These are phyloP conservation scores for Rhynchosporium graminicola DNA, from an alignment of 2,329 filamentous ascomycete genomes.

Conservation along the genomic window DNA sequence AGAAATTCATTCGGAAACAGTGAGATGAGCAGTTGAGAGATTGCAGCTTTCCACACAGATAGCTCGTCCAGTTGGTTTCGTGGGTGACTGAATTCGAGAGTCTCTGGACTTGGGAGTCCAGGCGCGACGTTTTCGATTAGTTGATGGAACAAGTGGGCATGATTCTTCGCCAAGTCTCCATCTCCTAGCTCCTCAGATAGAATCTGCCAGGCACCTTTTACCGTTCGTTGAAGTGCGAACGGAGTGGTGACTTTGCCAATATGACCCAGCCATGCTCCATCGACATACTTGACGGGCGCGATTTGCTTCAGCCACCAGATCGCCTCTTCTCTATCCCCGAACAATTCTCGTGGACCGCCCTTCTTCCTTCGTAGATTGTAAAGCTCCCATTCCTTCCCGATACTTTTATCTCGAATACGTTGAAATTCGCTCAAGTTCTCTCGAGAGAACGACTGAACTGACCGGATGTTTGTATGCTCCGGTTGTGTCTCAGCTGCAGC, in stretches of 20 bases:
- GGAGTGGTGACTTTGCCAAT: conserved; percentile 48
- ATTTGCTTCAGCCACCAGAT: conserved; percentile 44
- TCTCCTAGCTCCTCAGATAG: conserved; percentile 54
- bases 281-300: conserved; percentile 49
- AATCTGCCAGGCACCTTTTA: conserved; percentile 50
- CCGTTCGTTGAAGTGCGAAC: conserved; percentile 43
- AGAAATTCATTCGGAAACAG: conserved; percentile 51
- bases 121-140: conserved; percentile 39
- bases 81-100: conserved; percentile 26
- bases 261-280: conserved; percentile 52
- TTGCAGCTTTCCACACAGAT: conserved; percentile 46
- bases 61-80: conserved; percentile 23
- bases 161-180: conserved; percentile 49
- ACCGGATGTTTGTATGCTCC: conserved; percentile 39
- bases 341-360: conserved; percentile 43
- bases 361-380: conserved; percentile 35
- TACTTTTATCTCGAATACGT: conserved; percentile 37
- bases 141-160: conserved; percentile 43
- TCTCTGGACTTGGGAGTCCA: conserved; percentile 25
- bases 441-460: conserved; percentile 39
- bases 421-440: conserved; percentile 39
- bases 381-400: conserved; percentile 42
- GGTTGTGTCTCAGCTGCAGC: conserved; percentile 28
- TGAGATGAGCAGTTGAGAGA: conserved; percentile 49
- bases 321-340: conserved; percentile 42